A percentile compares a stretch with the other conserved stretches of the same genome.
Conservation (phyloP, 169 alveolate species). For the Plasmodium chabaudi region DNA sequence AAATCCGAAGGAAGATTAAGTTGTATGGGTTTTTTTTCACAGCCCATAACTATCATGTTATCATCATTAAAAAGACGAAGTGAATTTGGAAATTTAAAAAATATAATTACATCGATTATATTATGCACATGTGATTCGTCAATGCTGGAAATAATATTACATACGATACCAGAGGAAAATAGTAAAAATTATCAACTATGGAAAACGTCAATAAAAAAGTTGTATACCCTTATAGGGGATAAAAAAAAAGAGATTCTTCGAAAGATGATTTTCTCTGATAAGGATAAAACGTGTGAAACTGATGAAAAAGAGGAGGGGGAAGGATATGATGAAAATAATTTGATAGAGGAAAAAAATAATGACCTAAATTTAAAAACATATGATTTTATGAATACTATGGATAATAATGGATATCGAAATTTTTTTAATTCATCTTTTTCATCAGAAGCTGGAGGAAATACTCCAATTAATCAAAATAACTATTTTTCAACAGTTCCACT, state of each 20-base stretch:
- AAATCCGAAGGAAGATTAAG: conserved; percentile 31
- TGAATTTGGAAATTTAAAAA: conserved; percentile 56
- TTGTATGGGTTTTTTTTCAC: conserved; percentile 56
- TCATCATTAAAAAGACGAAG: conserved; percentile 68
- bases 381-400: conserved; percentile 54
- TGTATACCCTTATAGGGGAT: conserved; percentile 19
- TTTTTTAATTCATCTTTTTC: conserved; percentile 5
- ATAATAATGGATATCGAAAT: conserved; percentile 14
- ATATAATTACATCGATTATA: conserved; percentile 34
- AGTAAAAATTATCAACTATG: conserved; percentile 59
- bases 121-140: conserved; percentile 75
- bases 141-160: conserved; percentile 46
- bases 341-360: conserved; percentile 12
- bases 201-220: conserved; percentile 35
- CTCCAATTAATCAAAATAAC: background rate
- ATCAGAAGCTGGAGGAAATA: background rate
- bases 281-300: background rate
- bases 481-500: background rate
- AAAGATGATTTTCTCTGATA: background rate
- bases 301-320: background rate
- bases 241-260: conserved; percentile 19
- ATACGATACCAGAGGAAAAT: conserved; percentile 64
- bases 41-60: conserved; percentile 61
- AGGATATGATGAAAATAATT: background rate
- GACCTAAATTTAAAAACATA: conserved; percentile 23